phyloP scores from a whole-genome alignment of 1,284 basidiomycete genomes.

The Tilletiaria anomala region DNA sequence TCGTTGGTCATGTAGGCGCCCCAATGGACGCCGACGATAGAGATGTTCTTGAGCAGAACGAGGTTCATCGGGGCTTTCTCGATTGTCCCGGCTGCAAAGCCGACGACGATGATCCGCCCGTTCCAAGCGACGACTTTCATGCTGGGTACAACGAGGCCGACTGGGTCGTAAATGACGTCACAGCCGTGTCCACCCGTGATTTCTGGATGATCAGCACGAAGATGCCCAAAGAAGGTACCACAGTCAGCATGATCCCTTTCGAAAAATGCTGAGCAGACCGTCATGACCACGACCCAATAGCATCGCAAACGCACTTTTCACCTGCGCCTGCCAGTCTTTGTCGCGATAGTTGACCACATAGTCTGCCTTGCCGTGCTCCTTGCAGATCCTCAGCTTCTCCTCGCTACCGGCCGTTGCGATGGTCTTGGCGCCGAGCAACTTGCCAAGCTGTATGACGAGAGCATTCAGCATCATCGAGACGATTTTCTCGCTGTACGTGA shows the following conservation, averaged over 20 bases:
- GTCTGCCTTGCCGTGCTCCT: conserved; percentile 24
- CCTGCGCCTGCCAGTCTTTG: conserved; percentile 27
- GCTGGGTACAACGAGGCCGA: conserved; percentile 26
- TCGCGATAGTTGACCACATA: conserved; percentile 29
- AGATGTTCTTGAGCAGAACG: conserved; percentile 72
- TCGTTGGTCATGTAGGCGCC: conserved; percentile 44
- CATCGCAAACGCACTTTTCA: conserved; percentile 17
- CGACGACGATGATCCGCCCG: conserved; percentile 75
- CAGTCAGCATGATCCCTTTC: background rate
- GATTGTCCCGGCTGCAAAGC: conserved; percentile 42
- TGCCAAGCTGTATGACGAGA: conserved; percentile 37
- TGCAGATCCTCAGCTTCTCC: conserved; percentile 27
- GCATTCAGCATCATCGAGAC: too few species aligned
- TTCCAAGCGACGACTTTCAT: conserved; percentile 63
- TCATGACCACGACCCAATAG: background rate
- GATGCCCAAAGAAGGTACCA: background rate
- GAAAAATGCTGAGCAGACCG: background rate
- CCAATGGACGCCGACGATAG: background rate
- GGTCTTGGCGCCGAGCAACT: conserved; percentile 26
- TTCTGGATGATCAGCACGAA: conserved; percentile 5
- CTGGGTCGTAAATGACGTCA: conserved; percentile 47
- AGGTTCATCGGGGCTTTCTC: conserved; percentile 49
- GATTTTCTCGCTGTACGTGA: conserved; percentile 4
- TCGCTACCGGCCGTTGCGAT: conserved; percentile 27
- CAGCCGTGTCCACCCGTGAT: conserved; percentile 25